Evolutionary conservation across 1,139 yeast genomes (phyloP).

Genomic region (Nakaseomyces nivariensis): DNA sequence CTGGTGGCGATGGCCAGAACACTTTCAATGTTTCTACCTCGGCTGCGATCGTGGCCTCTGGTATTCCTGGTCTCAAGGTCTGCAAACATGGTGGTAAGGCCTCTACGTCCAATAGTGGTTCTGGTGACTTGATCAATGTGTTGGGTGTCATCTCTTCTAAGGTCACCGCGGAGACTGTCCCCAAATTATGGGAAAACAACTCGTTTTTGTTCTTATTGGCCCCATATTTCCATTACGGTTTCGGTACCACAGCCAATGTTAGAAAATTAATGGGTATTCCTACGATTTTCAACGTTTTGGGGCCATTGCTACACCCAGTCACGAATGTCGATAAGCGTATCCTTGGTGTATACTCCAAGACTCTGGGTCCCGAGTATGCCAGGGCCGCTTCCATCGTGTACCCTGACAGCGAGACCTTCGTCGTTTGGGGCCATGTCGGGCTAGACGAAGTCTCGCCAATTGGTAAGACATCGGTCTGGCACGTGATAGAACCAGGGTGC

Average conservation of each 20-base stretch:
- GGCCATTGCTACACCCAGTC: constrained; percentile 88
- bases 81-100: constrained; percentile 98
- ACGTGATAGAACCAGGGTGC: constrained; percentile 21
- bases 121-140: constrained; percentile 73
- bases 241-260: constrained; percentile 73
- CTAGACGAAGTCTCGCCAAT: constrained; percentile 89
- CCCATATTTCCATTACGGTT: constrained; percentile 90
- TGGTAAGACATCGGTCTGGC: constrained; percentile 76
- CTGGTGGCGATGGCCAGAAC: constrained; percentile 97
- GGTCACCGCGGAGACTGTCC: constrained; percentile 58
- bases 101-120: constrained; percentile 82
- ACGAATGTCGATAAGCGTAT: constrained; percentile 54
- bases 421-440: constrained; percentile 87
- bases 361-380: constrained; percentile 75
- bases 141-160: constrained; percentile 70
- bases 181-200: constrained; percentile 43
- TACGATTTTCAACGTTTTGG: constrained; percentile 84
- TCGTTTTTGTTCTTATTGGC: constrained; percentile 77
- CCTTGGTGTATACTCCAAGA: constrained; percentile 77
- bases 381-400: constrained; percentile 49
- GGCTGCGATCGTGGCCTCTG: constrained; percentile 88
- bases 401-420: constrained; percentile 46
- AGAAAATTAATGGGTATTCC: constrained; percentile 77
- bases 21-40: constrained; percentile 95
- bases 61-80: constrained; percentile 62